Conservation (phyloP, 805 yeast species). For the Hanseniaspora hatyaiensis region DNA sequence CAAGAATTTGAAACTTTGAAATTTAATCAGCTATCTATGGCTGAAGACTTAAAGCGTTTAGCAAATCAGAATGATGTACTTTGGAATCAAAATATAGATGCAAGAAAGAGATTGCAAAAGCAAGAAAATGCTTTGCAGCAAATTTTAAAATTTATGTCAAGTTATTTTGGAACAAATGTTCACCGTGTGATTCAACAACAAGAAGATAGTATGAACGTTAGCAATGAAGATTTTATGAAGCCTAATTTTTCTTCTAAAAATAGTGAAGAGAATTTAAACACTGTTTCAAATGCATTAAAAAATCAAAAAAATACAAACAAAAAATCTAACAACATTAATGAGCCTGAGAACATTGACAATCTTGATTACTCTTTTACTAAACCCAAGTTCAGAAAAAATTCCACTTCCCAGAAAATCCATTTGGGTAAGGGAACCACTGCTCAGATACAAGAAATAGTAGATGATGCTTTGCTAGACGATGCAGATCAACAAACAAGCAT, state of each 20-base stretch:
- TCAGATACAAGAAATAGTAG: slow-evolving; percentile 13
- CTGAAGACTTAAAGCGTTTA: slow-evolving; percentile 73
- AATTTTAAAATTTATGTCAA: slow-evolving; percentile 75
- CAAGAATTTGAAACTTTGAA: slow-evolving; percentile 66
- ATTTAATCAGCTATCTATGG: slow-evolving; percentile 64
- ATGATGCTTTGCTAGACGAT: slow-evolving; percentile 11
- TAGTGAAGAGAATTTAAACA: too few species aligned
- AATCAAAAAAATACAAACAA: neutral
- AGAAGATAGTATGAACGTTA: neutral
- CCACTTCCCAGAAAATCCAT: slow-evolving; percentile 2
- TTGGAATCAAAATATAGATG: slow-evolving; percentile 79
- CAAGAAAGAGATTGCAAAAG: slow-evolving; percentile 72
- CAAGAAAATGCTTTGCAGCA: slow-evolving; percentile 84
- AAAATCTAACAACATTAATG: too few species aligned
- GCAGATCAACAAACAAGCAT: neutral
- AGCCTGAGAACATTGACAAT: neutral
- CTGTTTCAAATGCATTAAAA: too few species aligned
- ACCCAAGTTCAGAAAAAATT: neutral
- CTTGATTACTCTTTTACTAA: neutral
- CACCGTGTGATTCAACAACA: slow-evolving; percentile 14
- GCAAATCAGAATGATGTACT: slow-evolving; percentile 77
- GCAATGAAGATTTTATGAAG: neutral
- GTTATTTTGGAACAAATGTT: slow-evolving; percentile 25
- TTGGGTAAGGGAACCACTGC: slow-evolving; percentile 11
- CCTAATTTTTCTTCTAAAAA: too few species aligned